These are phyloP conservation scores for Pyrenula aspistea DNA, from an alignment of 495 filamentous ascomycete species.

Conservation along the genomic window DNA sequence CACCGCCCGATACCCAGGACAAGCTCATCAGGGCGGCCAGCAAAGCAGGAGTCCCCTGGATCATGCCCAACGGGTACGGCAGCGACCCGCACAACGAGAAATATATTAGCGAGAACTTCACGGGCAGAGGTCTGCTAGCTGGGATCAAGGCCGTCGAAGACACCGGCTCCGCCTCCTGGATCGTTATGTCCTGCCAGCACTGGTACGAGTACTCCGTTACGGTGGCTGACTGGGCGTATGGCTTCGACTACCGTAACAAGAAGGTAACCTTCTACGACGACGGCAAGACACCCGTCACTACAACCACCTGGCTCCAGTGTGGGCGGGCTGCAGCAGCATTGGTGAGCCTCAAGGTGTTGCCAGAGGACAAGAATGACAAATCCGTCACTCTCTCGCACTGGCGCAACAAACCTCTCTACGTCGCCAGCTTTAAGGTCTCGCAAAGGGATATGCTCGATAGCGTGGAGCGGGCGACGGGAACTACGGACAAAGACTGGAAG, in stretches of 20 bases:
- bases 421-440: slow-evolving; percentile 32
- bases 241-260: slow-evolving; percentile 30
- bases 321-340: slow-evolving; percentile 32
- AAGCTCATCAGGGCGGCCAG: slow-evolving; percentile 22
- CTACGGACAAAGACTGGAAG: slow-evolving; percentile 41
- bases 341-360: slow-evolving; percentile 27
- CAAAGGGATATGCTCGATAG: slow-evolving; percentile 42
- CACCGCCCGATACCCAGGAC: slow-evolving; percentile 16
- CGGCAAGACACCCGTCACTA: slow-evolving; percentile 25
- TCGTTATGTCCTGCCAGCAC: slow-evolving; percentile 31
- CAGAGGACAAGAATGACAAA: slow-evolving; percentile 29
- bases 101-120: not conserved
- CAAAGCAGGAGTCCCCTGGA: slow-evolving; percentile 21
- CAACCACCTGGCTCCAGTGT: slow-evolving; percentile 30
- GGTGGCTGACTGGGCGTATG: slow-evolving; percentile 17
- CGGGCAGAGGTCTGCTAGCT: not conserved
- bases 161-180: slow-evolving; percentile 33
- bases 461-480: slow-evolving; percentile 38
- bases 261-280: slow-evolving; percentile 34
- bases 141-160: slow-evolving; percentile 26
- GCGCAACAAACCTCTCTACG: slow-evolving; percentile 27
- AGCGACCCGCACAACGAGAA: slow-evolving; percentile 11
- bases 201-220: slow-evolving; percentile 43
- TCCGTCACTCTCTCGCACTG: slow-evolving; percentile 17
- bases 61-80: slow-evolving; percentile 23